phyloP scores from a whole-genome alignment of 1,139 yeast species.

The Saccharomyces hybrid region DNA sequence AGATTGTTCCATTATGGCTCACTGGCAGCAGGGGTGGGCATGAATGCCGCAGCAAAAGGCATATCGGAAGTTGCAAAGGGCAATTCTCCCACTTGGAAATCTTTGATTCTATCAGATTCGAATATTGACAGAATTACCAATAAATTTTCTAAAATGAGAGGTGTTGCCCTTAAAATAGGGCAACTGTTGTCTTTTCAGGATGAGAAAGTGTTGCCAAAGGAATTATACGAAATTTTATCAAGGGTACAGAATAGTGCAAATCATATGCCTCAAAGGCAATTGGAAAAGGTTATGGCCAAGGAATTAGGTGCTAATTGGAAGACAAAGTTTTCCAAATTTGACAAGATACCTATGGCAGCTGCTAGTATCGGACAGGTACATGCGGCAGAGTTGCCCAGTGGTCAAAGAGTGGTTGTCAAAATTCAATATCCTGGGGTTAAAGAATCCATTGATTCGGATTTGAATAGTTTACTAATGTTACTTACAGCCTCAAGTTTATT shows the following conservation, averaged over 20 bases:
- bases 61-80: conserved; percentile 57
- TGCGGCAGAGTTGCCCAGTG: conserved; percentile 57
- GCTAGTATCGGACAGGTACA: conserved; percentile 98
- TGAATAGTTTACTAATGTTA: conserved; percentile 73
- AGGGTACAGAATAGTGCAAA: conserved; percentile 92
- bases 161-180: conserved; percentile 94
- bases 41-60: conserved; percentile 78
- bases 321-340: conserved; percentile 60
- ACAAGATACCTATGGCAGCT: conserved; percentile 90
- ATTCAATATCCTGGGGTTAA: conserved; percentile 99
- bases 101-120: conserved; percentile 65
- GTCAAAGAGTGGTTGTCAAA: conserved; percentile 81
- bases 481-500: conserved; percentile 79
- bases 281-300: conserved; percentile 62
- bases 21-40: conserved; percentile 84
- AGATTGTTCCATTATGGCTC: conserved; percentile 89
- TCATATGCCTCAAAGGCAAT: conserved; percentile 91
- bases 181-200: conserved; percentile 95
- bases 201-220: conserved; percentile 72
- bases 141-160: conserved; percentile 90
- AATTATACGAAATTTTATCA: conserved; percentile 70
- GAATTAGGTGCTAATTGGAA: conserved; percentile 82
- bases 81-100: conserved; percentile 45
- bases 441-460: conserved; percentile 85
- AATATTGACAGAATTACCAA: conserved; percentile 84